Percentiles rank a stretch among this genome's conserved stretches.
phyloP scores from a whole-genome alignment of 352 stramenopile species.

The Phytopythium ostracodes region DNA sequence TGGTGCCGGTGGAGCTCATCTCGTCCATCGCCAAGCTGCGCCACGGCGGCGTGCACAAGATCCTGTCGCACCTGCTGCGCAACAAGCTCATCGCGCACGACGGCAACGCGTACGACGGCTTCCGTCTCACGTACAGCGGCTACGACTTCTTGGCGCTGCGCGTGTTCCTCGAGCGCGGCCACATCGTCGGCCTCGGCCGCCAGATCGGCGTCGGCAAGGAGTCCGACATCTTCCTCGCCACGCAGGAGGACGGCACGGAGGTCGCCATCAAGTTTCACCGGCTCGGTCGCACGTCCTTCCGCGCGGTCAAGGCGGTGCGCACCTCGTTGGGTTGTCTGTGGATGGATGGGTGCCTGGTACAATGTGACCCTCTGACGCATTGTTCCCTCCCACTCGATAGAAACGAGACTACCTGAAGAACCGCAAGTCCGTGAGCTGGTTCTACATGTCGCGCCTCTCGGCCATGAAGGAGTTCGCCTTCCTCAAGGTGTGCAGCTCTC shows the following conservation, averaged over 20 bases:
- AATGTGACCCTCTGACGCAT: not conserved
- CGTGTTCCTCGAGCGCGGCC: constrained; percentile 91
- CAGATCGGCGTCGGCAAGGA: constrained; percentile 99
- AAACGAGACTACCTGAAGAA: constrained; percentile 99
- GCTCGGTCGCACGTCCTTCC: constrained; percentile 98
- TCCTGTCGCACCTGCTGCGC: constrained; percentile 94
- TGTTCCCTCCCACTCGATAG: constrained; percentile 24
- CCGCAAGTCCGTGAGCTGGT: constrained; percentile 94
- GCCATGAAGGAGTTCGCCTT: constrained; percentile 99
- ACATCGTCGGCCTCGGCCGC: constrained; percentile 88
- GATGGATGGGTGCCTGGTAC: not conserved
- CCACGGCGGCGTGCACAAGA: constrained; percentile 97
- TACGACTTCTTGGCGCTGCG: constrained; percentile 99
- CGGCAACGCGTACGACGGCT: constrained; percentile 95
- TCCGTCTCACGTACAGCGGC: constrained; percentile 97
- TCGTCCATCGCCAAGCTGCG: constrained; percentile 95
- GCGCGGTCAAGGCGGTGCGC: constrained; percentile 89
- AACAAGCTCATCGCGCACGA: constrained; percentile 99
- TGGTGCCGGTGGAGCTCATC: constrained; percentile 97
- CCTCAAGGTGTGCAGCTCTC: constrained; percentile 80
- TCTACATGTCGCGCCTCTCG: constrained; percentile 99
- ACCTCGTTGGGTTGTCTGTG: not conserved
- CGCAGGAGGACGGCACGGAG: constrained; percentile 92
- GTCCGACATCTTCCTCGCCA: constrained; percentile 98
- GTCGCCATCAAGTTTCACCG: constrained; percentile 99